These are phyloP conservation scores for Ophiobolus disseminans DNA, from an alignment of 2,329 filamentous ascomycete species.

Conservation along the genomic window DNA sequence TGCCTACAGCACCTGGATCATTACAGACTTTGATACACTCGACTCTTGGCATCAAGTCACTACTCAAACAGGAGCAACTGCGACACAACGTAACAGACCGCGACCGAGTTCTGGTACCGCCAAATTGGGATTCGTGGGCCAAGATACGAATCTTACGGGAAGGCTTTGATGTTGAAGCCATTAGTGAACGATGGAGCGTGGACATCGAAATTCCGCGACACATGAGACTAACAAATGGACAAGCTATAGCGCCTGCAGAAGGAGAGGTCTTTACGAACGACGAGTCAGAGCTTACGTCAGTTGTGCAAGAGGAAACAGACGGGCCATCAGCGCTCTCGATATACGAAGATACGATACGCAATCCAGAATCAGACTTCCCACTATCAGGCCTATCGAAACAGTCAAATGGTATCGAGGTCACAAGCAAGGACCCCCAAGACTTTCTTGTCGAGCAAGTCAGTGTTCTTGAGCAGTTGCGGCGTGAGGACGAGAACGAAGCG, in stretches of 20 bases:
- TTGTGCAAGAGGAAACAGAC: conserved; percentile 22
- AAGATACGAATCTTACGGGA: conserved; percentile 93
- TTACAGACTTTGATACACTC: conserved; percentile 83
- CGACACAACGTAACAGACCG: conserved; percentile 84
- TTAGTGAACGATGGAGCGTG: conserved; percentile 84
- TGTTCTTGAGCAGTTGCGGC: conserved; percentile 70
- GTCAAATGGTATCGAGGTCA: conserved; percentile 63
- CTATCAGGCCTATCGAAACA: conserved; percentile 52
- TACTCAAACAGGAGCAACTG: conserved; percentile 62
- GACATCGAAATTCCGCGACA: conserved; percentile 68
- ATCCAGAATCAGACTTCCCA: conserved; percentile 66
- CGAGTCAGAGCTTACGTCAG: conserved; percentile 7
- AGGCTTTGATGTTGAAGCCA: conserved; percentile 86
- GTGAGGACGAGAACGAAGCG: conserved; percentile 65
- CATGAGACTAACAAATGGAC: conserved; percentile 31
- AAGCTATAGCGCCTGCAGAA: conserved; percentile 18
- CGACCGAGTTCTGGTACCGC: conserved; percentile 91
- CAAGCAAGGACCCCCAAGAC: conserved; percentile 75
- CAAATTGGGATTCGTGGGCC: conserved; percentile 98
- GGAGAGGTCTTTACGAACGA: conserved; percentile 18
- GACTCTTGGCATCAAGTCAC: conserved; percentile 82
- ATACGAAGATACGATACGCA: conserved; percentile 81
- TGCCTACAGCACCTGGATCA: conserved; percentile 68
- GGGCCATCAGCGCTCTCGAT: conserved; percentile 69
- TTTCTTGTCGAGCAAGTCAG: conserved; percentile 80